Base-by-base conservation (phyloP, 2,329 filamentous ascomycete species). In the Trichothecium sympodiale region DNA sequence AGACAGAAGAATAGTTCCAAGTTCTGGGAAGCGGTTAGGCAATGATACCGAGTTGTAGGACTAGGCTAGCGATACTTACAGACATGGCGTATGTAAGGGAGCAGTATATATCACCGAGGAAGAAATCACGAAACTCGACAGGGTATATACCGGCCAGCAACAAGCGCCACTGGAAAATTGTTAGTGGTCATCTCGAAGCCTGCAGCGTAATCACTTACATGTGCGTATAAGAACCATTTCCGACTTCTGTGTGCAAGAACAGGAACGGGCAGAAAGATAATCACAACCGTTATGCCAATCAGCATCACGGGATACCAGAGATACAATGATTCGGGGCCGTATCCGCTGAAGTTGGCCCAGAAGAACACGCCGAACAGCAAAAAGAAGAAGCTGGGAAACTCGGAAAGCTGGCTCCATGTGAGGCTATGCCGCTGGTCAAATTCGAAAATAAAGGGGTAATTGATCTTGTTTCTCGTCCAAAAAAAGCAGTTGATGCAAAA, bases 51-150 rank as follows among this genome's bases (percentile, higher is more conserved):
- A 32, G 13, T 15, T 28, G 14, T 7, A 6, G 29, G 14, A 14
- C 14, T 16, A 17, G 5, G 29, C 12, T 10, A 4, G 4, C 13
- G 3, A 8, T 13, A 74, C 82, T 64, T 68, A 89, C 84, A 41
- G 84, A 81, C 59, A 85, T 84, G 13, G 81, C 74, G 57, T 98
- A 98, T 5, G 88, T 94, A 38, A 94, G 67, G 3, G 91, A 96
- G 59, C 89, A 96, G 57, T 94, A 94, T 69, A 96, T 95, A 54
- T 98, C 91, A 35, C 91, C 91, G 0, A 96, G 71, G 58, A 95
- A 96, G 61, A 98, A 96, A 58, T 98, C 91, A 39, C 88, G 77
- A 55, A 96, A 98, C 54, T 96, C 89, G 34, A 98, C 91, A 2
- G 86, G 86, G 50, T 93, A 95, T 15, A 94, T 55, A 4, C 88